phyloP scores from a whole-genome alignment of 441 rosid species.

The Populus hybrid region DNA sequence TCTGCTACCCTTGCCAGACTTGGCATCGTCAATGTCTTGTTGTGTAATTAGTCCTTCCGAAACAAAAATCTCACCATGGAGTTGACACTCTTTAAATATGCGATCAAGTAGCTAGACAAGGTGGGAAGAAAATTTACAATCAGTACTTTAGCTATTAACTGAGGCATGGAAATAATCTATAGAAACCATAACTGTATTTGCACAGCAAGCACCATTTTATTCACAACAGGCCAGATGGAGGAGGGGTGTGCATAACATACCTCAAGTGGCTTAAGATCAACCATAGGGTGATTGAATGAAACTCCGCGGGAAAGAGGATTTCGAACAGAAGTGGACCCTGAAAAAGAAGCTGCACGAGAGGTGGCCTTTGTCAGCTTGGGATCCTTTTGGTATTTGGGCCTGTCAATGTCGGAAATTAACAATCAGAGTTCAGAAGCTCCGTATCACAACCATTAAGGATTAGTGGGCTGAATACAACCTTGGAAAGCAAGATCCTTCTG shows the following conservation, averaged over 20 bases:
- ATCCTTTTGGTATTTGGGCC: slow-evolving; percentile 60
- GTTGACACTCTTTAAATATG: slow-evolving; percentile 59
- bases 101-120: slow-evolving; percentile 57
- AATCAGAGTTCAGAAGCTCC: not conserved
- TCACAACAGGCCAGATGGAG: not conserved
- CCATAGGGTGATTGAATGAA: slow-evolving; percentile 47
- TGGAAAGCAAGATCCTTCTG: slow-evolving; percentile 93
- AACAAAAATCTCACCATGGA: slow-evolving; percentile 56
- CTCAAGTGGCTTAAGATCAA: slow-evolving; percentile 80
- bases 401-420: slow-evolving; percentile 23
- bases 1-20: slow-evolving; percentile 48
- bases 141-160: slow-evolving; percentile 10
- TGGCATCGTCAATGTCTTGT: slow-evolving; percentile 77
- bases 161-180: not conserved
- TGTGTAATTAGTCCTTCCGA: slow-evolving; percentile 69
- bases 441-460: not conserved
- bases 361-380: slow-evolving; percentile 19
- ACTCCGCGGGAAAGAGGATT: slow-evolving; percentile 42
- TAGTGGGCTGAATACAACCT: slow-evolving; percentile 39
- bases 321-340: slow-evolving; percentile 52
- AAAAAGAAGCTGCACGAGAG: slow-evolving; percentile 35
- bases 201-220: not conserved
- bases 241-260: slow-evolving; percentile 27
- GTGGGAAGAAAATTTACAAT: slow-evolving; percentile 6
- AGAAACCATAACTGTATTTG: not conserved